Conservation (phyloP, 2,329 filamentous ascomycete genomes). For the Diaporthe citri region DNA sequence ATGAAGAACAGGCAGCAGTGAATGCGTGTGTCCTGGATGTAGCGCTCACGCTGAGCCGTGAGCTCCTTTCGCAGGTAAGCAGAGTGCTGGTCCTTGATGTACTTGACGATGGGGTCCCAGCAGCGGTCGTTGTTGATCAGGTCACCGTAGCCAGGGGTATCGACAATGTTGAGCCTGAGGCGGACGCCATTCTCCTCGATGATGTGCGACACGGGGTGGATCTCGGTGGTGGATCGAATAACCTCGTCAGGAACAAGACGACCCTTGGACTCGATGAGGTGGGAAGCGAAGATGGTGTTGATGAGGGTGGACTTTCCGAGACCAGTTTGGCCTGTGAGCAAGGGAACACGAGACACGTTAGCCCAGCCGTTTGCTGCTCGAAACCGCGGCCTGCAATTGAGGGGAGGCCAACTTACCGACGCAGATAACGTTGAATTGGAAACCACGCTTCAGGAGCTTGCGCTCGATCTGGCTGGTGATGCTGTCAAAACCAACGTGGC, state of each 20-base stretch:
- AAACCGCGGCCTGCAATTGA: background rate
- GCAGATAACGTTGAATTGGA: conserved; percentile 99
- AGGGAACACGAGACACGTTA: conserved; percentile 49
- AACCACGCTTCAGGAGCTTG: conserved; percentile 99
- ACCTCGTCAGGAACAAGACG: conserved; percentile 92
- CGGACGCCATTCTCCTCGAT: conserved; percentile 99
- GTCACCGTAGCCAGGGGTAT: conserved; percentile 98
- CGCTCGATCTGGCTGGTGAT: conserved; percentile 99
- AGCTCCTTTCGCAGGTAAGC: conserved; percentile 99
- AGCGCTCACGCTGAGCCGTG: conserved; percentile 97
- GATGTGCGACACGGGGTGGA: conserved; percentile 97
- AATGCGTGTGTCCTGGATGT: conserved; percentile 99
- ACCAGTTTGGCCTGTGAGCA: conserved; percentile 86
- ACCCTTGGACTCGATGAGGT: conserved; percentile 99
- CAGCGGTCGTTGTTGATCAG: conserved; percentile 99
- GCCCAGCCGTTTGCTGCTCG: conserved; percentile 34
- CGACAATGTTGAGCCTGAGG: conserved; percentile 97
- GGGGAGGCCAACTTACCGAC: conserved; percentile 79
- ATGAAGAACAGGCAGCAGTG: conserved; percentile 99
- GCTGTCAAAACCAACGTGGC: conserved; percentile 99
- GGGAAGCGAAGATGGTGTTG: conserved; percentile 99
- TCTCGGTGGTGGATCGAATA: conserved; percentile 96
- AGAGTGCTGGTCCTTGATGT: conserved; percentile 99
- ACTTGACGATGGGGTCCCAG: conserved; percentile 99
- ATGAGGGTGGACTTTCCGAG: conserved; percentile 99